Evolutionary conservation across 176 grass and related monocot genomes (phyloP).

Genomic region (Oryza nivara): DNA sequence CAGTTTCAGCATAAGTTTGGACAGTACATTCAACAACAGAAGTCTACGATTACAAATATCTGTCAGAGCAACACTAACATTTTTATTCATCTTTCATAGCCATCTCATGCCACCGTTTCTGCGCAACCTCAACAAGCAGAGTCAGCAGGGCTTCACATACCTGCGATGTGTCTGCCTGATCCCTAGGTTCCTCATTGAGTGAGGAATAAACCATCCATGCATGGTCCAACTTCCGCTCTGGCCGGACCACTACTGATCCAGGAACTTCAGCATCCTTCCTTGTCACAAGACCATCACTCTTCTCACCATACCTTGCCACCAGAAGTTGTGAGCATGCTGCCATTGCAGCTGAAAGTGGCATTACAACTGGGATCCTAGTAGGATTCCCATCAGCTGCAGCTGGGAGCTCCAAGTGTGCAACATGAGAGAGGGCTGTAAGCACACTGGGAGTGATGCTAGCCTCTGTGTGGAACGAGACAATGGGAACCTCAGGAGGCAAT

Average conservation of each 20-base stretch:
- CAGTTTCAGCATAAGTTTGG: constrained; percentile 4
- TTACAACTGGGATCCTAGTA: constrained; percentile 73
- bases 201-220: constrained; percentile 96
- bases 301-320: constrained; percentile 77
- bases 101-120: constrained; percentile 73
- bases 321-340: constrained; percentile 82
- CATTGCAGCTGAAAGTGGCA: constrained; percentile 83
- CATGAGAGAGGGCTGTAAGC: constrained; percentile 79
- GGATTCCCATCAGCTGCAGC: constrained; percentile 57
- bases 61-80: not conserved
- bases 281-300: constrained; percentile 87
- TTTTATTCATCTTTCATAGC: constrained; percentile 84
- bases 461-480: too few species aligned
- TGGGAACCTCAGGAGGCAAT: too few species aligned
- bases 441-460: constrained; percentile 44
- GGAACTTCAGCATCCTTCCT: constrained; percentile 80
- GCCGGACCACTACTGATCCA: constrained; percentile 68
- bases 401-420: constrained; percentile 81
- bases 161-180: constrained; percentile 73
- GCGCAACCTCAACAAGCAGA: constrained; percentile 71
- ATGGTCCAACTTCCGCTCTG: constrained; percentile 75
- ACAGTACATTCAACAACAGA: constrained; percentile 21
- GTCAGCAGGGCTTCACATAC: constrained; percentile 88
- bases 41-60: constrained; percentile 5
- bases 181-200: constrained; percentile 58